Conservation (phyloP, 1,284 basidiomycete genomes). For the Testicularia cyperi region DNA sequence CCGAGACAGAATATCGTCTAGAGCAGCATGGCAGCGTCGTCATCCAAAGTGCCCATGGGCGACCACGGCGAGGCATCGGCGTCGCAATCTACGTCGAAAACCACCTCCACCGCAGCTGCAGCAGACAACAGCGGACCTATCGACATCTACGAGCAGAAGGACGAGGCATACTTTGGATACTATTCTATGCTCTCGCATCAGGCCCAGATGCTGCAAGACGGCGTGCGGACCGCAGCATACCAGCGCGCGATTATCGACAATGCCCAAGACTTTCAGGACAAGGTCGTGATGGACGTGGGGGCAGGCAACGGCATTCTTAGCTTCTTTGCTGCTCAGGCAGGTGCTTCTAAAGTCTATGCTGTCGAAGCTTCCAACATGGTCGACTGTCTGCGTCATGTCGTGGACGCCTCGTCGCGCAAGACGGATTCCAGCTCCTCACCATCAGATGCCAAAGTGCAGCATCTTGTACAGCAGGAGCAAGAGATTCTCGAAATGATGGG, state of each 20-base stretch:
- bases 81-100: conserved; percentile 1
- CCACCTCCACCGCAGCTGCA: background rate
- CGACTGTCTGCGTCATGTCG: conserved; percentile 62
- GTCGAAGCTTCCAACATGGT: conserved; percentile 65
- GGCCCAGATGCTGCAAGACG: conserved; percentile 57
- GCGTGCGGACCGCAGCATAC: conserved; percentile 52
- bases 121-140: background rate
- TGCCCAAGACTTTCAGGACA: conserved; percentile 37
- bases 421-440: conserved; percentile 9
- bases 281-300: conserved; percentile 62
- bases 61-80: conserved; percentile 1
- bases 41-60: background rate
- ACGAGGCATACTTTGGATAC: conserved; percentile 56
- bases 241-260: conserved; percentile 52
- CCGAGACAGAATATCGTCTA: no score
- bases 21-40: no score
- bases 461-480: conserved; percentile 32
- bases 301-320: conserved; percentile 65
- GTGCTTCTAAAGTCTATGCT: conserved; percentile 63
- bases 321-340: conserved; percentile 64
- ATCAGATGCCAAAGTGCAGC: conserved; percentile 26
- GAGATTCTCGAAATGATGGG: conserved; percentile 29
- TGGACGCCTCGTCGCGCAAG: conserved; percentile 30
- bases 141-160: conserved; percentile 48
- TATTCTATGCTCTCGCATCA: conserved; percentile 55